These are phyloP conservation scores for Ambrosia artemisiifolia DNA, from an alignment of 129 eudicot species.

Conservation along the genomic window DNA sequence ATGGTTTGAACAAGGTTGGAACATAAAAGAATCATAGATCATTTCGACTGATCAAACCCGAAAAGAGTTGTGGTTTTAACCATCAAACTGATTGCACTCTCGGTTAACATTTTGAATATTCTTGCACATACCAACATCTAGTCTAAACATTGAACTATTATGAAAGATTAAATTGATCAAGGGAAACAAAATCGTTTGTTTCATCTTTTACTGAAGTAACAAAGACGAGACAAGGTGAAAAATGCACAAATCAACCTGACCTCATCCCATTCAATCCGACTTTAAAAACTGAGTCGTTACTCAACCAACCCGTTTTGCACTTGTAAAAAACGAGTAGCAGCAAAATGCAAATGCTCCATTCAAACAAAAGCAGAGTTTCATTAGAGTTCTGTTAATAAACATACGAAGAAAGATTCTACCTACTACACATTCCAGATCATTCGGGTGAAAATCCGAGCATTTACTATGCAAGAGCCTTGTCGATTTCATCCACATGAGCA, in stretches of 20 bases:
- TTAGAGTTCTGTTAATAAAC: background rate
- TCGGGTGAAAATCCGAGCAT: conserved; percentile 1
- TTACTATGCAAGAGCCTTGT: conserved; percentile 56
- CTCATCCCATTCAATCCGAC: background rate
- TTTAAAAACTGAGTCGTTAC: background rate
- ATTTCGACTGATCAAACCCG: too few species aligned
- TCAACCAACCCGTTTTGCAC: background rate
- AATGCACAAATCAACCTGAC: background rate
- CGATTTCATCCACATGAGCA: conserved; percentile 65
- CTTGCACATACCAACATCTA: too few species aligned
- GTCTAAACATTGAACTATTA: too few species aligned
- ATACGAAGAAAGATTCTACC: background rate
- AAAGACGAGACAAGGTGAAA: background rate
- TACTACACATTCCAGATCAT: conserved; percentile 9
- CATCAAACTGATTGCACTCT: too few species aligned
- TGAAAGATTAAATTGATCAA: too few species aligned
- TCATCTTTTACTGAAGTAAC: background rate
- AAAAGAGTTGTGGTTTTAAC: too few species aligned
- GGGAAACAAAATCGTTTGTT: too few species aligned
- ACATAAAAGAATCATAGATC: too few species aligned
- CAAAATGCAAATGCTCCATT: background rate
- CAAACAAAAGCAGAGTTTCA: background rate
- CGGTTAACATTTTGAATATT: too few species aligned
- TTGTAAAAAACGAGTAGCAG: background rate
- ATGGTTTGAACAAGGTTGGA: too few species aligned